Base-by-base conservation (phyloP, 176 grass and related monocot genomes). In the Oryza meyeriana region DNA sequence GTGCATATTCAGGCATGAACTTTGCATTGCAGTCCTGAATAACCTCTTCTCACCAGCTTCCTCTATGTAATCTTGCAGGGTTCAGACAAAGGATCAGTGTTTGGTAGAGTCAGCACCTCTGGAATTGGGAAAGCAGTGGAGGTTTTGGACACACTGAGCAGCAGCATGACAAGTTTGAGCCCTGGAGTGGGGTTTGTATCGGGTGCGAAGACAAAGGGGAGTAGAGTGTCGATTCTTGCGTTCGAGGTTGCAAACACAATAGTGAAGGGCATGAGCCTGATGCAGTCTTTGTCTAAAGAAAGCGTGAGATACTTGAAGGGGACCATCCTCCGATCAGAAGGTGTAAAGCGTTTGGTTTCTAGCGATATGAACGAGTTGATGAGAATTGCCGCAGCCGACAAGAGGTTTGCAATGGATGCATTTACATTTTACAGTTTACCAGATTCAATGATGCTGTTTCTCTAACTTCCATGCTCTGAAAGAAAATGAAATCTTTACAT, bases 171-270 rank as follows among this genome's bases (percentile, higher is more conserved):
- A 41, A 98, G 80, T 76, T 84, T 98, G 84, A 94, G 85, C 63
- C 81, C 92, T 64, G 87, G 66, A 45, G 76, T 83, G 0, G 88
- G 88, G 7, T 98, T 98, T 29, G 74, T 59, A 4, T 86, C 86
- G 0, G 86, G 81, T 38, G 69, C 69, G 2, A 71, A 84, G 1
- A 50, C 64, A n/a, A 93, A 93, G 70, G 95, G 90, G 26, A 86
- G 84, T 67, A 77, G 65, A 74, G 85, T 93, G 6, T 82, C 66
- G n/a, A 94, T 94, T 71, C 87, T 98, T 8, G 92, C 94, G 35
- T 97, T 97, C 12, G 94, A 97, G 88, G 83, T 97, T 39, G 94
- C 94, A 30, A 97, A 97, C 76, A 94, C 94, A 55, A 83, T 89
- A 61, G 90, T 89, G 24, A 92, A 92, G 70, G 90, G 86, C 29